These are phyloP conservation scores for Cairneyella variabilis DNA, from an alignment of 495 filamentous ascomycete genomes.

Conservation along the genomic window DNA sequence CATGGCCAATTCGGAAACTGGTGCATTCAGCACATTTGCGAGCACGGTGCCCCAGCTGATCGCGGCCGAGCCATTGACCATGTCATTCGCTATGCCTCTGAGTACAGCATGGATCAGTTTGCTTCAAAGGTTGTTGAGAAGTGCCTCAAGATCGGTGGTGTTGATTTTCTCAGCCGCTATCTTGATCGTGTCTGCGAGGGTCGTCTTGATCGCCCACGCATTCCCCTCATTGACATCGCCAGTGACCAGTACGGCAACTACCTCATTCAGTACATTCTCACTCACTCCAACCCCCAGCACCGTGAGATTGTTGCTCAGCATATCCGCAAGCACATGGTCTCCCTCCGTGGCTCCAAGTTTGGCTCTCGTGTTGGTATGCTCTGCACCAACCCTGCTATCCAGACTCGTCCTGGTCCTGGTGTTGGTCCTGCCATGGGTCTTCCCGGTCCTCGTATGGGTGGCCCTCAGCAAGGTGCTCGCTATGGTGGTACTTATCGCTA, in stretches of 20 bases:
- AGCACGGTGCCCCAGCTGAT: constrained; percentile 89
- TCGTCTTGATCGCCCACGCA: constrained; percentile 84
- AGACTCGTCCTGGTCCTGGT: constrained; percentile 81
- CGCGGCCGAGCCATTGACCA: constrained; percentile 92
- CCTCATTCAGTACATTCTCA: constrained; percentile 93
- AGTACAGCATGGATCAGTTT: constrained; percentile 99
- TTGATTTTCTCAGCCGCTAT: constrained; percentile 88
- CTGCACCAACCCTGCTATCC: constrained; percentile 87
- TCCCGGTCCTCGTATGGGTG: constrained; percentile 51
- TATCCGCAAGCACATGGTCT: constrained; percentile 99
- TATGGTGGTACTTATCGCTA: constrained; percentile 50
- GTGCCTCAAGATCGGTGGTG: constrained; percentile 92
- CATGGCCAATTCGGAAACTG: constrained; percentile 99
- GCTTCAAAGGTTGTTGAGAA: constrained; percentile 99
- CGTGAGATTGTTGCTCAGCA: constrained; percentile 90
- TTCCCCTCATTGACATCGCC: constrained; percentile 96
- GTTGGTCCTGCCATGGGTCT: constrained; percentile 53
- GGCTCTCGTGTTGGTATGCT: constrained; percentile 98
- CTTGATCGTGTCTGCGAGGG: constrained; percentile 91
- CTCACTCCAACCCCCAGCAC: constrained; percentile 78
- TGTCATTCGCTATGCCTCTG: constrained; percentile 83
- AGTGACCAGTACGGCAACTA: constrained; percentile 99
- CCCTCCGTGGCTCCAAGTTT: constrained; percentile 95
- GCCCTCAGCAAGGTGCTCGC: constrained; percentile 39
- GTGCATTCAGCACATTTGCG: constrained; percentile 99